Evolutionary conservation across 2,329 filamentous ascomycete genomes (phyloP), one percentile per base, ranked within the genome.

Genomic region (Corinectria fuckeliana): DNA sequence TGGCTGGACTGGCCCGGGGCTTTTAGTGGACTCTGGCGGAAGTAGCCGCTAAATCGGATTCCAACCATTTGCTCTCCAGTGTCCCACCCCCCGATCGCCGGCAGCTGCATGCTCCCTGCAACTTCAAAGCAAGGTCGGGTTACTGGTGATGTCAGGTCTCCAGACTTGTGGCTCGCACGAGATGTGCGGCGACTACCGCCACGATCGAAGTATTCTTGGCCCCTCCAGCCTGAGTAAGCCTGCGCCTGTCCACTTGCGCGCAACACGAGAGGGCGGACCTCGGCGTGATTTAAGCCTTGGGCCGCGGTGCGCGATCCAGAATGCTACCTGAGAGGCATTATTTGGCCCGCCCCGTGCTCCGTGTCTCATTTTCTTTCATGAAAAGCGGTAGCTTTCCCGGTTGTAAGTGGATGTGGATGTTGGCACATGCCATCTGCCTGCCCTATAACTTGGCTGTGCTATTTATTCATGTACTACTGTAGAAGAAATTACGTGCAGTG

Each of bases 131-230:
- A 32, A 6, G 11, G 14, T 32, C 11, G 5, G 30, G 60, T 60
- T 62, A 65, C 65, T 61, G 60, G 68, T 69, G 67, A 67, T 69
- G 67, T 66, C 58, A 67, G 52, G 66, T 68, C 64, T 66, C 62
- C 58, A 69, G 67, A 64, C 42, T 52, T 38, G 59, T 32, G 56
- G 54, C 56, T 61, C 45, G 49, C 47, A 61, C 53, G 26, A 21
- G 26, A 21, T 36, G 54, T 23, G 38, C 34, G 20, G 50, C 42
- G 16, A 26, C 48, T 47, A 58, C 47, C 36, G 32, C 52, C 44
- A 36, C 34, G 32, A 56, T 45, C 26, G 9, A 42, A 42, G n/a
- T 13, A 5, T 14, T 7, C n/a, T 8, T 16, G 21, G 14, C 18
- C n/a, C 14, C 23, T 26, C 42, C n/a, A 20, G 9, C 39, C 13